Percentiles rank a stretch among this genome's conserved stretches.
Conservation (phyloP, 768 basidiomycete genomes). For the Infundibulicybe gibba region DNA sequence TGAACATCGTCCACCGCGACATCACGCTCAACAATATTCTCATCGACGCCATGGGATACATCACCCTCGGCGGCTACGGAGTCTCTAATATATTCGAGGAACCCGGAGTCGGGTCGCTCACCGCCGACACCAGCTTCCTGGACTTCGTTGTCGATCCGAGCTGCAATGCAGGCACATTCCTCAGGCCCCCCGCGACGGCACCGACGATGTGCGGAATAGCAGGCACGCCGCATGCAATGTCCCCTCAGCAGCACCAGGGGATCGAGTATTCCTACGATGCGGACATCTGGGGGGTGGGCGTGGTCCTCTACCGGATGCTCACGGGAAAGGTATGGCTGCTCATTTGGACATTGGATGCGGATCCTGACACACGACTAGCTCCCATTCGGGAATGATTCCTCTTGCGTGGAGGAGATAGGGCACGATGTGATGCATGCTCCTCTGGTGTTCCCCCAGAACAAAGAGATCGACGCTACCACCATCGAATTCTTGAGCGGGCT, state of each 20-base stretch:
- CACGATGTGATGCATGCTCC: not conserved
- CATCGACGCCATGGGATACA: constrained; percentile 9
- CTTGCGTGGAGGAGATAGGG: no score
- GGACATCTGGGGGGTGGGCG: constrained; percentile 76
- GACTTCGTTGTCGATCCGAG: no score
- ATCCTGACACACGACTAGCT: no score
- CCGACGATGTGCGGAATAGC: constrained; percentile 9
- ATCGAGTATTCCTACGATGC: constrained; percentile 12
- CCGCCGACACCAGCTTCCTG: not conserved
- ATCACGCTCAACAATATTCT: constrained; percentile 18
- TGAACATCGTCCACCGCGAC: constrained; percentile 14
- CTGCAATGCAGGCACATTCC: no score
- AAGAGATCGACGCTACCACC: not conserved
- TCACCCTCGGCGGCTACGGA: constrained; percentile 14
- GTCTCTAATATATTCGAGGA: constrained; percentile 1
- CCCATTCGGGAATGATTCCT: no score
- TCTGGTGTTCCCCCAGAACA: not conserved
- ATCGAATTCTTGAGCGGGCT: not conserved
- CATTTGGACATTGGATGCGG: no score
- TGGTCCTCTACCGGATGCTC: constrained; percentile 64
- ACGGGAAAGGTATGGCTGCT: constrained; percentile 35
- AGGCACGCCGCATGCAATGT: constrained; percentile 15
- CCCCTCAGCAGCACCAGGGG: constrained; percentile 13
- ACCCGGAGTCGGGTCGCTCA: not conserved
- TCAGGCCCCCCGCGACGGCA: no score